Evolutionary conservation across 345 rosid species (phyloP).

Genomic region (Eucalyptus polyanthemos): DNA sequence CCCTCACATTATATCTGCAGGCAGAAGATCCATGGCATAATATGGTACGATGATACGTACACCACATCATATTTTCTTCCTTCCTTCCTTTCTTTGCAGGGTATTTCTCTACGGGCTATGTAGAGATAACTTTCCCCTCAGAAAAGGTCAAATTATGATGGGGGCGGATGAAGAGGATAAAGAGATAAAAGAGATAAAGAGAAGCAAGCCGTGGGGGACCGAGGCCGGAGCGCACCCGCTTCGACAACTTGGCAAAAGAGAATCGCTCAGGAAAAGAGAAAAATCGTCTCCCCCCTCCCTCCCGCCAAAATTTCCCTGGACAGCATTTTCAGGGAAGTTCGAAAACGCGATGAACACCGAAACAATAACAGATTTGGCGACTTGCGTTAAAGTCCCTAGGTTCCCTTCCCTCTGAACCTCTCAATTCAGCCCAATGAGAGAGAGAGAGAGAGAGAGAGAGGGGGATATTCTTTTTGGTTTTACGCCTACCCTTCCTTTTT

Average conservation of each 20-base stretch:
- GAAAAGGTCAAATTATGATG: not conserved
- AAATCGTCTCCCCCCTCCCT: not conserved
- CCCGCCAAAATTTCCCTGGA: not conserved
- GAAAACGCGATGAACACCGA: not conserved
- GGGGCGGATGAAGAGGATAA: not conserved
- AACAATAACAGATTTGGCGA: not conserved
- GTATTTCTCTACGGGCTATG: not conserved
- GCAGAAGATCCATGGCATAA: not conserved
- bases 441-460: not conserved
- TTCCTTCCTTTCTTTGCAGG: not conserved
- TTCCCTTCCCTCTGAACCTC: not conserved
- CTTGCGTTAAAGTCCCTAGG: not conserved
- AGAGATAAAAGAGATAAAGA: not conserved
- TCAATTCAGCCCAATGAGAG: not conserved
- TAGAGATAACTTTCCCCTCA: not conserved
- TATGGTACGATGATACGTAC: conserved; percentile 10
- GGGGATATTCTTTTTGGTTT: not conserved
- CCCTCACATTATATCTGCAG: not conserved
- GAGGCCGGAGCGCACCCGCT: not conserved
- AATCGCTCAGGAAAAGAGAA: not conserved
- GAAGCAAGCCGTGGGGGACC: not conserved
- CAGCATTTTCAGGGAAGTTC: not conserved
- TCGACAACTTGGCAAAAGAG: not conserved
- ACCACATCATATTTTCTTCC: conserved; percentile 5
- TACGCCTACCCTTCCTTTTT: not conserved